These are phyloP conservation scores for Schizosaccharomyces osmophilus DNA, from an alignment of 805 yeast genomes.

Conservation along the genomic window DNA sequence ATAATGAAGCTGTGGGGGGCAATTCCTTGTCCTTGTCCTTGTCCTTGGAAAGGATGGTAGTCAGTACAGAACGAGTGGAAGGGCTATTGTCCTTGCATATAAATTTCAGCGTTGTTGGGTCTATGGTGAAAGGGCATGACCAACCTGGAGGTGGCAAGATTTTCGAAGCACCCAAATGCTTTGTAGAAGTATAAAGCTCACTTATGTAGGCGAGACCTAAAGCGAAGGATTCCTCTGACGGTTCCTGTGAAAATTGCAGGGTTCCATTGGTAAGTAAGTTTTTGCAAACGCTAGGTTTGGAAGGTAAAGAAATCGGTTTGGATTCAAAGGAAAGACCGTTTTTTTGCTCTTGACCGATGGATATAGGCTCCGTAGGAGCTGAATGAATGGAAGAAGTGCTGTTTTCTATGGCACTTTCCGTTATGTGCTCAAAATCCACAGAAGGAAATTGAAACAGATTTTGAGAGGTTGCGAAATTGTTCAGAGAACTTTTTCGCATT, in stretches of 20 bases:
- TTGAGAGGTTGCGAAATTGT: background rate
- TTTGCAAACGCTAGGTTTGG: too few species aligned
- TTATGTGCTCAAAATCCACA: background rate
- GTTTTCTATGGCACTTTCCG: background rate
- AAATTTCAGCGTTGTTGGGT: background rate
- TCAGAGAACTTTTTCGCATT: background rate
- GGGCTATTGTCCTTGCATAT: background rate
- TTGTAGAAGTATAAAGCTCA: background rate
- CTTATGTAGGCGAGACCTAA: background rate
- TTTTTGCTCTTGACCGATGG: too few species aligned
- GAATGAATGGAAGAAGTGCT: too few species aligned
- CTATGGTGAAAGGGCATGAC: background rate
- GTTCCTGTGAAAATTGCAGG: background rate
- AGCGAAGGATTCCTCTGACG: background rate
- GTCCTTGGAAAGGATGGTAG: background rate
- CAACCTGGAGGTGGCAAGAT: background rate
- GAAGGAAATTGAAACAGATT: background rate
- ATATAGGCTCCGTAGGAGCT: too few species aligned
- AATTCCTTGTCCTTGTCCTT: too few species aligned
- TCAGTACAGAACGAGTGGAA: background rate
- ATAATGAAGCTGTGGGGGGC: background rate
- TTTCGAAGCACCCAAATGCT: background rate
- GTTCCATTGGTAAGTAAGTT: too few species aligned
- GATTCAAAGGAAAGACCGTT: too few species aligned
- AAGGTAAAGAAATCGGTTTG: too few species aligned